Base-by-base conservation (phyloP, 192 early-diverging fungal genomes). In the Paraglomus occultum region DNA sequence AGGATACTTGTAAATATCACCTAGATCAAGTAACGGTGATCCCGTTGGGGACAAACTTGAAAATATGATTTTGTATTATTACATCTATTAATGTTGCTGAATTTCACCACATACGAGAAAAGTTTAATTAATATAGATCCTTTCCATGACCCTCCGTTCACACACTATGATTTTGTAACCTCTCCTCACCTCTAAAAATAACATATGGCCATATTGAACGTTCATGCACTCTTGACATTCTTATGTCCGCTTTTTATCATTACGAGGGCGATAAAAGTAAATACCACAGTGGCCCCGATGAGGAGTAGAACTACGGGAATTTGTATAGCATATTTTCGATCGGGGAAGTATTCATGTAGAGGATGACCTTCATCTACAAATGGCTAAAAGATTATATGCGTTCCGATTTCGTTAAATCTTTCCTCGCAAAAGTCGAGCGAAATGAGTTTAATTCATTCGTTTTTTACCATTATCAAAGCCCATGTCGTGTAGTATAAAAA, bases 401-500 rank as follows among this genome's bases (percentile, higher is more conserved):
- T 49, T 38, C 7, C 46, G 14, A 18, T 59, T n/a, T 14, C 23
- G 4, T 18, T 18, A 23, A 2, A 59, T 18, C 23, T 12, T 59
- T 4, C 12, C 22, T 14, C 17, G 14, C 9, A 15, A 20, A 23
- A 18, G 12, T 38, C 57, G 57, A 59, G 12, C 74, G n/a, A 46
- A 67, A 47, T 11, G n/a, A 46, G 59, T 15, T 17, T 46, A 20
- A 46, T 65, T n/a, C 14, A 31, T 12, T 52, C 31, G 8, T 11
- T 17, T 18, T 71, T 70, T 80, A 92, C 91, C 85, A 97, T 87
- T 20, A 95, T 79, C 42, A 97, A 82, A 1, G 91, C 89, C 95
- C 95, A 97, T 54, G 89, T 80, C 17, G 93, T 89, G 80, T 95
- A 97, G 76, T 97, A 97, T 53, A 84, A 67, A 76, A 95, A 95